Evolutionary conservation across 768 basidiomycete species (phyloP).

Genomic region (Candolleomyces eurysporus): DNA sequence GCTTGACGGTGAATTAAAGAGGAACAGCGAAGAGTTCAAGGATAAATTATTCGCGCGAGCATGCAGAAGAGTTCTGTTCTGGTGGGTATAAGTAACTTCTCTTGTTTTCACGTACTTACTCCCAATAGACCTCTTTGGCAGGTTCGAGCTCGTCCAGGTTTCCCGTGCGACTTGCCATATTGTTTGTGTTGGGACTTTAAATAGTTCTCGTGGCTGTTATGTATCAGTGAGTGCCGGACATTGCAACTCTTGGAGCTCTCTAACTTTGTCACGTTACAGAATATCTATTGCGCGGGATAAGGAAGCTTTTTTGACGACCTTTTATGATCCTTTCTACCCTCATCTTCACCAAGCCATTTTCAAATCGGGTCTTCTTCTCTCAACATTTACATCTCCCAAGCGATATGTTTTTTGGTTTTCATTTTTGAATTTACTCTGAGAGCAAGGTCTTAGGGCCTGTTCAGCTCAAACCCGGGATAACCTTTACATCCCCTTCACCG

Average conservation of each 20-base stretch:
- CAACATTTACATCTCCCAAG: neutral
- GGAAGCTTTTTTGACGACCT: slow-evolving; percentile 66
- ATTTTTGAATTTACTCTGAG: slow-evolving; percentile 14
- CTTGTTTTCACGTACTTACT: neutral
- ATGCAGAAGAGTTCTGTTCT: neutral
- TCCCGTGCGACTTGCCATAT: slow-evolving; percentile 13
- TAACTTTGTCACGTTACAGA: slow-evolving; percentile 29
- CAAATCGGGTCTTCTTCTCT: neutral
- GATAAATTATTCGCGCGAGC: neutral
- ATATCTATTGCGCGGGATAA: slow-evolving; percentile 45
- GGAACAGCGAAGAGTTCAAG: slow-evolving; percentile 32
- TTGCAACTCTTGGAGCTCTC: neutral
- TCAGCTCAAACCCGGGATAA: slow-evolving; percentile 23
- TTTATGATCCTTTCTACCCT: slow-evolving; percentile 77
- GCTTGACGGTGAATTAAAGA: slow-evolving; percentile 38
- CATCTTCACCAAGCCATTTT: slow-evolving; percentile 56
- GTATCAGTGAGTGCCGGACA: slow-evolving; percentile 49
- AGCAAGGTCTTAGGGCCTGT: slow-evolving; percentile 4
- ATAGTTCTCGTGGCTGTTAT: slow-evolving; percentile 51
- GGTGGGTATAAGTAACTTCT: neutral
- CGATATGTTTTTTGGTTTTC: slow-evolving; percentile 32
- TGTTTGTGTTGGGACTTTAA: slow-evolving; percentile 24
- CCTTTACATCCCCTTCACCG: slow-evolving; percentile 19
- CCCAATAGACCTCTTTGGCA: neutral
- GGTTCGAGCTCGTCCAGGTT: neutral